phyloP scores from a whole-genome alignment of 2,329 filamentous ascomycete genomes.

The Ascochyta rabiei region DNA sequence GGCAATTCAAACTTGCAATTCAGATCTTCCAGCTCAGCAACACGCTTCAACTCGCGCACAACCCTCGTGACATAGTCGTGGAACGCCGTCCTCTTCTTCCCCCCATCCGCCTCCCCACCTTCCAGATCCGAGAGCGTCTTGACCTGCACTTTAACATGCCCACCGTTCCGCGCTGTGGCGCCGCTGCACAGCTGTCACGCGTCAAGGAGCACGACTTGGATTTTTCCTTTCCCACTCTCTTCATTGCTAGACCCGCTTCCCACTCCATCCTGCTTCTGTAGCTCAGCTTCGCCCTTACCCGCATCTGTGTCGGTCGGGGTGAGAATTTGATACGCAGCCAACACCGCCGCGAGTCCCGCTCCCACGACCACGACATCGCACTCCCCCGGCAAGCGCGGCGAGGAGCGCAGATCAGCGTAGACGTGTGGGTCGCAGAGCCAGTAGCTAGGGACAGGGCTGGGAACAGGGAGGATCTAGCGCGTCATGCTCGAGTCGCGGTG shows the following conservation, averaged over 20 bases:
- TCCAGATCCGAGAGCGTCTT: constrained; percentile 35
- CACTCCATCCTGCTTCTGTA: background rate
- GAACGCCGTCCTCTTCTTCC: constrained; percentile 20
- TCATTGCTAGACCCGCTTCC: background rate
- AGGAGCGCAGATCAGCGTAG: constrained; percentile 37
- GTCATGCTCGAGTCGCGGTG: background rate
- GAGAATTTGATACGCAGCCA: constrained; percentile 40
- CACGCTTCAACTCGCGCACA: constrained; percentile 17
- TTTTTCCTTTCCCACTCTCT: too few relatives aligned
- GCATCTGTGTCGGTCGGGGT: background rate
- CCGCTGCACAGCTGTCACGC: constrained; percentile 32
- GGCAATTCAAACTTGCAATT: constrained; percentile 34
- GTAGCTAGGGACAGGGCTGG: constrained; percentile 42
- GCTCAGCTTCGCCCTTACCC: background rate
- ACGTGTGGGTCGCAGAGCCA: constrained; percentile 44
- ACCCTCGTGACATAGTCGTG: constrained; percentile 17
- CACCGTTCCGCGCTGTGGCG: constrained; percentile 41
- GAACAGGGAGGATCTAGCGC: constrained; percentile 35
- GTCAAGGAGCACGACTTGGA: constrained; percentile 28
- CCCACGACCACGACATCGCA: constrained; percentile 45
- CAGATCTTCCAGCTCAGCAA: constrained; percentile 21
- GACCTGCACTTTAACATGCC: constrained; percentile 56
- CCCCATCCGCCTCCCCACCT: background rate
- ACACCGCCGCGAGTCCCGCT: constrained; percentile 42
- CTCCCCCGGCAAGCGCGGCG: constrained; percentile 30